Base-by-base conservation (phyloP, 2,329 filamentous ascomycete species). In the Neonectria magnoliae region DNA sequence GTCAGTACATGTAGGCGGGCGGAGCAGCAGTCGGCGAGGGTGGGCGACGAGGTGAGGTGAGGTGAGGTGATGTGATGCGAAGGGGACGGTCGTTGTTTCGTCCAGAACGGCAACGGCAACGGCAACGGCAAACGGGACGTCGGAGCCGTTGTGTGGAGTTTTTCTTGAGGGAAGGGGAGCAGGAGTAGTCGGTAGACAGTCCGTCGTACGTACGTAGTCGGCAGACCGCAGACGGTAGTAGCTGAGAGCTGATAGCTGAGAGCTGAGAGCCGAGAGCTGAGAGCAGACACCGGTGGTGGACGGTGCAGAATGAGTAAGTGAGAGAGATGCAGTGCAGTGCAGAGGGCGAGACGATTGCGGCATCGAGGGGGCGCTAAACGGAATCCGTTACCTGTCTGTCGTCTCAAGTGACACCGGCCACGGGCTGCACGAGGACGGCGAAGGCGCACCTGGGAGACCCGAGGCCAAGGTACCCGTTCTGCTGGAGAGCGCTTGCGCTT, bases 351-450 rank as follows among this genome's bases (percentile, higher is more conserved):
- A 69, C 70, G 68, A 74, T 73, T 68, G 72, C 66, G 72, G 70
- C 69, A 73, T 70, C 55, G 65, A 70, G 67, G 70, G 53, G 68
- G 72, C 72, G 72, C 72, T 74, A 72, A 74, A 68, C 72, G 68
- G 64, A 64, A 73, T 74, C 68, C 64, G 70, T 73, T 73, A 65
- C 61, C 60, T 58, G 65, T 64, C 57, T 63, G 53, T 61, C 60
- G 58, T 62, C 64, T 64, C 60, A 64, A 66, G 64, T 66, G 60
- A 64, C 61, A 56, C 57, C 48, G 41, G 53, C 44, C 45, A 52
- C 55, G 51, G 45, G n/a, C 62, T 60, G 56, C 57, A 57, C 62
- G 47, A 57, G 47, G 62, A 65, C 41, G 58, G 57, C 62, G 57
- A 61, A 42, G 61, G 38, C 38, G 20, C 22, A 27, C 18, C 38